Evolutionary conservation across 352 stramenopile species (phyloP).

Genomic region (Phytopythium kandeliae): DNA sequence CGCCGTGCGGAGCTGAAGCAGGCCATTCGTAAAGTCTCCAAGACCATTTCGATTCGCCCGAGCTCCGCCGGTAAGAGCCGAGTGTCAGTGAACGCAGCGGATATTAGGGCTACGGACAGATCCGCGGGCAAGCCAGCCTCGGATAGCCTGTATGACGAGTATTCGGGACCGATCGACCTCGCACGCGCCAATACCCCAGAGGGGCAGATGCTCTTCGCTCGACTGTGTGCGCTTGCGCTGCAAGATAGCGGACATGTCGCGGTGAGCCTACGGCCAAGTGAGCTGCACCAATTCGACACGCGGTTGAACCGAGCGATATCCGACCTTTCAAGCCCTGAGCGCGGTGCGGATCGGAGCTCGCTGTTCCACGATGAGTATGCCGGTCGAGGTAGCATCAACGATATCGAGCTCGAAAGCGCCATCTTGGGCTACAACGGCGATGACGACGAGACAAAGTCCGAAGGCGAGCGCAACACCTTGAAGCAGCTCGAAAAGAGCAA

Average conservation of each 20-base stretch:
- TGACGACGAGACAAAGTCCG: conserved; percentile 10
- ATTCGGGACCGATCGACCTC: conserved; percentile 32
- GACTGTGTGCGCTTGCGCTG: conserved; percentile 47
- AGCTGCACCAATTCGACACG: conserved; percentile 18
- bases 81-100: conserved; percentile 3
- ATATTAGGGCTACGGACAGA: neutral
- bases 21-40: conserved; percentile 42
- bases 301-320: conserved; percentile 27
- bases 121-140: conserved; percentile 6
- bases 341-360: conserved; percentile 23
- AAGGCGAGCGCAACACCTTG: conserved; percentile 32
- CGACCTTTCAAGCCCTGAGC: conserved; percentile 33
- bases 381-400: neutral
- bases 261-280: conserved; percentile 17
- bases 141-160: conserved; percentile 38
- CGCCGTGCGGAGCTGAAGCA: conserved; percentile 52
- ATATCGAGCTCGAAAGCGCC: conserved; percentile 11
- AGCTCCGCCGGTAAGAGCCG: conserved; percentile 1
- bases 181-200: conserved; percentile 37
- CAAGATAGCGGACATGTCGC: conserved; percentile 30
- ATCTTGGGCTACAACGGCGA: conserved; percentile 1
- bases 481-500: conserved; percentile 56
- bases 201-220: conserved; percentile 56
- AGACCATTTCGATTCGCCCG: conserved; percentile 32
- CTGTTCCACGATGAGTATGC: conserved; percentile 19